A percentile compares a stretch with the other conserved stretches of the same genome.
phyloP scores from a whole-genome alignment of 768 basidiomycete species.

The Bullera alba region DNA sequence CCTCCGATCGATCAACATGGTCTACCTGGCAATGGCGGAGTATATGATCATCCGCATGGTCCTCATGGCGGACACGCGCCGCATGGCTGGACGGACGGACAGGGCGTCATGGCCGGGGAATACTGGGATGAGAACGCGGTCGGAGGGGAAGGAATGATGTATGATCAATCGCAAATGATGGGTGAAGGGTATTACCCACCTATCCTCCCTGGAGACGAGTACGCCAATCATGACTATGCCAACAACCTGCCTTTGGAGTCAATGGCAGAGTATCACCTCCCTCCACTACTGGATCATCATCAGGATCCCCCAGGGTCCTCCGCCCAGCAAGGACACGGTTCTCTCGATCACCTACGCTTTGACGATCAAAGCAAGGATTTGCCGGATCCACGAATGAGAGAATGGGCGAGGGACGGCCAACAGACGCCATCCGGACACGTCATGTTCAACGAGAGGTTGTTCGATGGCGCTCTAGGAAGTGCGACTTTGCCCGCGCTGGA shows the following conservation, averaged over 20 bases:
- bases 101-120: background rate
- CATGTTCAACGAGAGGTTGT: slow-evolving; percentile 35
- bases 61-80: no score
- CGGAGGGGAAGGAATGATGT: no score
- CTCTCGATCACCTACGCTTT: background rate
- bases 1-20: slow-evolving; percentile 31
- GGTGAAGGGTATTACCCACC: background rate
- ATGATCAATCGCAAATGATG: background rate
- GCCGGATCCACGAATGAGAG: slow-evolving; percentile 9
- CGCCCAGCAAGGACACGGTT: background rate
- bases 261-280: background rate
- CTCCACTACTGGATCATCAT: no score
- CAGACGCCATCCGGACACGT: slow-evolving; percentile 37
- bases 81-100: background rate
- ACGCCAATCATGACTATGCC: background rate
- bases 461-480: slow-evolving; percentile 33
- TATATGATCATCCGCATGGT: no score
- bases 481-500: slow-evolving; percentile 7
- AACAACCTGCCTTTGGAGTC: background rate
- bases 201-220: background rate
- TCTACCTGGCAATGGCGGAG: background rate
- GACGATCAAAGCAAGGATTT: background rate
- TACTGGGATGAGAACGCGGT: background rate
- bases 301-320: no score
- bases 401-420: slow-evolving; percentile 20